These are phyloP conservation scores for Fraxinus americana DNA, from an alignment of 257 asterid species.

Conservation along the genomic window DNA sequence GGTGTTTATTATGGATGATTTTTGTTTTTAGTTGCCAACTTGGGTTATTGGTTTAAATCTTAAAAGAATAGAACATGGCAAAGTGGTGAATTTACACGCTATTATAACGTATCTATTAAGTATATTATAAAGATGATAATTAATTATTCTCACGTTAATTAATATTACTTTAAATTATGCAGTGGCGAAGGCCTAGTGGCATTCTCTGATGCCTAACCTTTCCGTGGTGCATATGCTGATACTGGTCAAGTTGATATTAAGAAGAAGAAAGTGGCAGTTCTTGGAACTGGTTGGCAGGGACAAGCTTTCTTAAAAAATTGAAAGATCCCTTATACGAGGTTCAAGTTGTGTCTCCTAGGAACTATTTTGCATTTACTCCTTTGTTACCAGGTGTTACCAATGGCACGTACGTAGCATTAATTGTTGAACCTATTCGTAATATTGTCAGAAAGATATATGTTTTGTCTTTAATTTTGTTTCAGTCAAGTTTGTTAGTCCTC, in stretches of 20 bases:
- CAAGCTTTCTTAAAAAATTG: conserved; percentile 53
- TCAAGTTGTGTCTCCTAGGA: conserved; percentile 82
- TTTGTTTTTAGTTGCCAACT: too few relatives aligned
- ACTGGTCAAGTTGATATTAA: conserved; percentile 34
- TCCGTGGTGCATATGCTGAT: conserved; percentile 45
- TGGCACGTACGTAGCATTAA: conserved; percentile 80
- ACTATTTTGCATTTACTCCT: conserved; percentile 92
- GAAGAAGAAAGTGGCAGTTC: conserved; percentile 79
- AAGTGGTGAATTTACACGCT: too few relatives aligned
- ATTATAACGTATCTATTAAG: too few relatives aligned
- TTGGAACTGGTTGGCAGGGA: conserved; percentile 98
- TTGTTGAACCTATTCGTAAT: conserved; percentile 90
- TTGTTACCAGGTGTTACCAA: conserved; percentile 84
- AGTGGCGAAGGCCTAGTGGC: conserved; percentile 80
- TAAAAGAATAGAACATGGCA: too few relatives aligned
- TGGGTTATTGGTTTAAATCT: too few relatives aligned
- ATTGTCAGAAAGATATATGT: conserved; percentile 65
- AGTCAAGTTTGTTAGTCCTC: too few relatives aligned
- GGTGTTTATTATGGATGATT: too few relatives aligned
- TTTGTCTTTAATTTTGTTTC: not conserved
- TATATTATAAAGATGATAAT: too few relatives aligned
- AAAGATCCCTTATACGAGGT: conserved; percentile 76
- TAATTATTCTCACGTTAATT: not conserved
- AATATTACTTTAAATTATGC: conserved; percentile 19
- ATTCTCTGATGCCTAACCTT: conserved; percentile 38